A percentile compares a stretch with the other conserved stretches of the same genome.
Evolutionary conservation across 2,329 filamentous ascomycete species (phyloP).

Genomic region (Hysterium pulicare): DNA sequence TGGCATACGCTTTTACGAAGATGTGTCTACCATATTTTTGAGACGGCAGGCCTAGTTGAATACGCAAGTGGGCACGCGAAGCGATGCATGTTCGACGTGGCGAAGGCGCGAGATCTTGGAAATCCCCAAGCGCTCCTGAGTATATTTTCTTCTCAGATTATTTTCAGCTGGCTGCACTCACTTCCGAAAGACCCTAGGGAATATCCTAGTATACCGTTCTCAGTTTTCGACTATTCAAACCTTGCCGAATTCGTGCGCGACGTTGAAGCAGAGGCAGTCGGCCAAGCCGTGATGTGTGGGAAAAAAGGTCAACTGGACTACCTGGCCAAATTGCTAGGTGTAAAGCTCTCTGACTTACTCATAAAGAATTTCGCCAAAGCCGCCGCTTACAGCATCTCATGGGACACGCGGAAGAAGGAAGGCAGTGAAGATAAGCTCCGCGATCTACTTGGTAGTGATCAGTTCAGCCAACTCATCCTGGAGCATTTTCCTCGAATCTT

Average conservation of each 20-base stretch:
- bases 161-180: slow-evolving; percentile 87
- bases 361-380: slow-evolving; percentile 70
- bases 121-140: slow-evolving; percentile 70
- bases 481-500: slow-evolving; percentile 74
- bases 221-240: slow-evolving; percentile 75
- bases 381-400: slow-evolving; percentile 79
- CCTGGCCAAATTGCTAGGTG: slow-evolving; percentile 51
- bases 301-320: slow-evolving; percentile 61
- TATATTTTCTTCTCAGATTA: slow-evolving; percentile 81
- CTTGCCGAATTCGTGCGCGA: slow-evolving; percentile 67
- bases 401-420: slow-evolving; percentile 57
- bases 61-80: slow-evolving; percentile 67
- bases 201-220: slow-evolving; percentile 64
- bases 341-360: slow-evolving; percentile 37
- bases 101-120: slow-evolving; percentile 61
- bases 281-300: slow-evolving; percentile 77
- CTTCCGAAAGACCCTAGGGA: slow-evolving; percentile 26
- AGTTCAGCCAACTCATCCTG: slow-evolving; percentile 62
- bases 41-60: slow-evolving; percentile 73
- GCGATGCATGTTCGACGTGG: slow-evolving; percentile 66
- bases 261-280: slow-evolving; percentile 73
- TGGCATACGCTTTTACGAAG: slow-evolving; percentile 86
- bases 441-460: slow-evolving; percentile 64
- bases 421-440: slow-evolving; percentile 62
- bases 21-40: slow-evolving; percentile 91